Conservation (phyloP, 2,329 filamentous ascomycete species). For the Fusarium continuum region DNA sequence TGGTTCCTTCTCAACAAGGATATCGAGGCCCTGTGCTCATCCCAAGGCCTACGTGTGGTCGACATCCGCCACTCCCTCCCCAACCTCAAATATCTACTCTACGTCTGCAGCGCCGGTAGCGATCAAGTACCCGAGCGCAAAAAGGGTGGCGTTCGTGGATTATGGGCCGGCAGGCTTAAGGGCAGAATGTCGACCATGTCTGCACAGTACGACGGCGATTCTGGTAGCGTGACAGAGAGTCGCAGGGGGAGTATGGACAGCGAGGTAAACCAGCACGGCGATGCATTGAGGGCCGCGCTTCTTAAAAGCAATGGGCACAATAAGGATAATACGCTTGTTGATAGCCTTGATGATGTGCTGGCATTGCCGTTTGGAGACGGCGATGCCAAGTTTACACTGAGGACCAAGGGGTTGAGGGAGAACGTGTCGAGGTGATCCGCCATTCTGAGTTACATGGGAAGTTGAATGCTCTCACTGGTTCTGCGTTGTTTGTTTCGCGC, state of each 20-base stretch:
- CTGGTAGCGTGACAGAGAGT: conserved; percentile 52
- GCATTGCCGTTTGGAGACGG: conserved; percentile 58
- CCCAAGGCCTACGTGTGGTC: conserved; percentile 79
- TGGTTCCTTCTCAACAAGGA: conserved; percentile 98
- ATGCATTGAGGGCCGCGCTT: conserved; percentile 53
- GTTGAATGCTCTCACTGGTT: not conserved
- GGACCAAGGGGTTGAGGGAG: conserved; percentile 66
- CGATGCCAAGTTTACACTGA: conserved; percentile 58
- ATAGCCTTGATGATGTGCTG: conserved; percentile 40
- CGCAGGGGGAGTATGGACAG: conserved; percentile 57
- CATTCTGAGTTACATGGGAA: not conserved
- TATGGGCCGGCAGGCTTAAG: conserved; percentile 61
- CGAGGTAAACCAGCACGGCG: conserved; percentile 53
- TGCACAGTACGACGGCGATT: conserved; percentile 48
- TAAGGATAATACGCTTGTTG: conserved; percentile 20
- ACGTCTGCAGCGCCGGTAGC: conserved; percentile 83
- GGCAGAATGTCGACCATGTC: conserved; percentile 47
- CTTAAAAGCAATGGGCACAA: conserved; percentile 38
- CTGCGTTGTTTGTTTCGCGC: not conserved
- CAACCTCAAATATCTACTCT: conserved; percentile 92
- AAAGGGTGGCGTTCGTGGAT: conserved; percentile 66
- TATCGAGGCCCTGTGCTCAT: conserved; percentile 75
- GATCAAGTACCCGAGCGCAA: conserved; percentile 70
- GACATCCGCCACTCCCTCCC: conserved; percentile 93
- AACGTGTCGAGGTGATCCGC: conserved; percentile 47